Evolutionary conservation across 805 yeast species (phyloP).

Genomic region (Zygosaccharomyces kombuchaensis): DNA sequence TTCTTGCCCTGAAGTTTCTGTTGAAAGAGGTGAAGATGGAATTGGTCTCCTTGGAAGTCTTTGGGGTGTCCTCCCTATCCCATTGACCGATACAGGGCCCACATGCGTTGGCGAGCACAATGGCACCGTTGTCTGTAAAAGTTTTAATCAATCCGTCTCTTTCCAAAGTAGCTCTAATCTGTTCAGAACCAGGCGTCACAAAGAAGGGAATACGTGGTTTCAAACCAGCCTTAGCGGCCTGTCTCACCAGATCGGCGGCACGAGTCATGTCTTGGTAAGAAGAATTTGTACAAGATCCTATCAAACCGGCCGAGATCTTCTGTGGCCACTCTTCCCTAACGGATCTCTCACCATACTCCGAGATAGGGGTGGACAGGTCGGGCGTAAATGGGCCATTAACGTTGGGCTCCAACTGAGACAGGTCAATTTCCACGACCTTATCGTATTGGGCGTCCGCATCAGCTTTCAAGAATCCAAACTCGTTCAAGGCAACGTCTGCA

Average conservation of each 20-base stretch:
- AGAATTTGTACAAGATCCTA: conserved; percentile 98
- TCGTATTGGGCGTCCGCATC: conserved; percentile 90
- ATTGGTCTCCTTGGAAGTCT: conserved; percentile 62
- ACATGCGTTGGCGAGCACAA: conserved; percentile 94
- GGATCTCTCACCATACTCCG: conserved; percentile 71
- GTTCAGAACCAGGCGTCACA: conserved; percentile 98
- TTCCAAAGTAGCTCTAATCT: conserved; percentile 93
- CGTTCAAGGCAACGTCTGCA: conserved; percentile 57
- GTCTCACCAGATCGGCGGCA: conserved; percentile 83
- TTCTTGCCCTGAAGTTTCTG: conserved; percentile 96
- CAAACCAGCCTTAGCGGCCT: conserved; percentile 81
- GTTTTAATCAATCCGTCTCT: conserved; percentile 86
- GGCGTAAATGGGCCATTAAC: conserved; percentile 99
- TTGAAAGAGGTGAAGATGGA: conserved; percentile 96
- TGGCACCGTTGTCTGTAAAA: conserved; percentile 84
- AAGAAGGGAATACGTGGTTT: conserved; percentile 88
- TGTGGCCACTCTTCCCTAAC: conserved; percentile 79
- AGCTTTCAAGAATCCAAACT: conserved; percentile 65
- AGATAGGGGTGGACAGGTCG: conserved; percentile 89
- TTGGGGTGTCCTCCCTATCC: conserved; percentile 83
- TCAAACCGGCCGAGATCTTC: conserved; percentile 84
- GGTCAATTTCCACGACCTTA: conserved; percentile 83
- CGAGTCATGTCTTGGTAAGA: conserved; percentile 98
- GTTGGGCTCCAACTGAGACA: conserved; percentile 85
- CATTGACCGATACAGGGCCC: conserved; percentile 99